phyloP scores from a whole-genome alignment of 306 rosid species.

The Quercus wislizeni region DNA sequence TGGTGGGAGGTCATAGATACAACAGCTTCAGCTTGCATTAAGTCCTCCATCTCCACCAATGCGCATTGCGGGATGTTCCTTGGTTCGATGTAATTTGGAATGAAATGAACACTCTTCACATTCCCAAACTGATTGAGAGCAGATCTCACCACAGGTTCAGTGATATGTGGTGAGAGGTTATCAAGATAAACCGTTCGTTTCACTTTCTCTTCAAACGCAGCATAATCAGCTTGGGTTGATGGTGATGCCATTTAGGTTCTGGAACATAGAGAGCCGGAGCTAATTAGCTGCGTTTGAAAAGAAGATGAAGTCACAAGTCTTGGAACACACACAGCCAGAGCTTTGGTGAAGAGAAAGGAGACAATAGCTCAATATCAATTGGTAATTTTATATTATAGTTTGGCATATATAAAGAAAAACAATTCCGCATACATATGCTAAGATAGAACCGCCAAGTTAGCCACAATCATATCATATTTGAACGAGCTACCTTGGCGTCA shows the following conservation, averaged over 20 bases:
- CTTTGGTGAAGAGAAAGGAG: too few relatives aligned
- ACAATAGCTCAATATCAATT: too few relatives aligned
- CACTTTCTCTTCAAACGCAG: conserved; percentile 28
- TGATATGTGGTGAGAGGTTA: conserved; percentile 70
- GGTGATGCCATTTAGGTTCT: conserved; percentile 43
- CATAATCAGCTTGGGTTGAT: conserved; percentile 23
- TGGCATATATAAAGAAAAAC: too few relatives aligned
- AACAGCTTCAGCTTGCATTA: conserved; percentile 47
- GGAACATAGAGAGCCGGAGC: too few relatives aligned
- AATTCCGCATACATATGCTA: too few relatives aligned
- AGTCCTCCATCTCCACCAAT: conserved; percentile 65
- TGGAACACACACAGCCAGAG: too few relatives aligned
- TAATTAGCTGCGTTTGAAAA: too few relatives aligned
- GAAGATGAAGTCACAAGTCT: too few relatives aligned
- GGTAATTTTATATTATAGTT: too few relatives aligned
- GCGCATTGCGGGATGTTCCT: conserved; percentile 47
- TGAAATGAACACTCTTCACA: conserved; percentile 59
- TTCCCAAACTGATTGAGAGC: conserved; percentile 71
- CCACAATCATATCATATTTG: too few relatives aligned
- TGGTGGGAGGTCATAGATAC: conserved; percentile 25
- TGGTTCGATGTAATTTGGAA: conserved; percentile 58
- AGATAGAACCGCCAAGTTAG: too few relatives aligned
- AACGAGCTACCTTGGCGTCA: too few relatives aligned
- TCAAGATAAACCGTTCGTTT: conserved; percentile 66
- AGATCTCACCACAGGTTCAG: conserved; percentile 60